Base-by-base conservation (phyloP, 352 stramenopile genomes). In the Phytophthora niederhauseri region DNA sequence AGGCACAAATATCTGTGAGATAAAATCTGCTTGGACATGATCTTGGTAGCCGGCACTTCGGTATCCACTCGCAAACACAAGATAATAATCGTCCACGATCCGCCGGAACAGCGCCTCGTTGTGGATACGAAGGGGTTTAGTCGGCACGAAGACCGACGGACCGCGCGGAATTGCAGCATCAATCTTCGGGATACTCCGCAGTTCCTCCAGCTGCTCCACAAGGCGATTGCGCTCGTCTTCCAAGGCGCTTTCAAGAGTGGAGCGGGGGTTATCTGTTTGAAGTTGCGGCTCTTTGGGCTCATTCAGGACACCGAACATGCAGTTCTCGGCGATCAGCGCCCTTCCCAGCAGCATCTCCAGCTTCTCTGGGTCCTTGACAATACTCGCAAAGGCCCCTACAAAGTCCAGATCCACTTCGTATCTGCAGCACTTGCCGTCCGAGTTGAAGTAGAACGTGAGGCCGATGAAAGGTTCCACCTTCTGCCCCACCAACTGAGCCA, bases 371-470 rank as follows among this genome's bases (percentile, higher is more conserved):
- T 84, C 68, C 8, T 64, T 63, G 6, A 87, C 57, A 24, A 87
- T 34, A 1, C 53, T 30, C 11, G 68, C 61, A 28, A 86, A 82
- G 6, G 61, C 64, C 43, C 50, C 63, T 31, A 82, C 68, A 57
- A 76, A 82, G 58, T 86, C 70, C 19, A 83, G 28, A 30, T 81
- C 74, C 3, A 66, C 38, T 14, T 66, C 34, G 26, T 83, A 80
- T 26, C 54, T 65, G 24, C 7, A 24, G 7, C 81, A 72, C 31
- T 70, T 69, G 55, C 63, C 69, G 4, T 53, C n/a, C 3, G 52
- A 51, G 52, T 81, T 73, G 26, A 84, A 87, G 64, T 74, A 78
- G 43, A 82, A 86, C 15, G 57, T 66, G 9, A 81, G 36, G 14
- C 57, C 53, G 19, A 57, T 68, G 4, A 66, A 30, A 0, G 68